Evolutionary conservation across 2,329 filamentous ascomycete genomes (phyloP).

Genomic region (Botryotinia narcissicola): DNA sequence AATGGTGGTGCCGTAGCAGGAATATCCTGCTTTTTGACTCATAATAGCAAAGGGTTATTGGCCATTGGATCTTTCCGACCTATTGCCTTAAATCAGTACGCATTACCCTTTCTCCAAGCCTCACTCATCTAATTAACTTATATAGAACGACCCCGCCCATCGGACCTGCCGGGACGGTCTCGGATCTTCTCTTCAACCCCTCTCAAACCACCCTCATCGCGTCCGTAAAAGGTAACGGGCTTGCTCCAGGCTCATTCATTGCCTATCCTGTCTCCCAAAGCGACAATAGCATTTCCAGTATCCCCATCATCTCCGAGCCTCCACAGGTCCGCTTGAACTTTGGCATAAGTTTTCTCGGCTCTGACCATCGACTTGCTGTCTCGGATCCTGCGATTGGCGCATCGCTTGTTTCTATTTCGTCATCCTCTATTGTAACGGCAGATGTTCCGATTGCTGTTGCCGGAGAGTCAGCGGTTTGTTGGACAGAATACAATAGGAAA

Average conservation of each 20-base stretch:
- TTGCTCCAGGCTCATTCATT: constrained; percentile 23
- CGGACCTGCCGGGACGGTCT: constrained; percentile 57
- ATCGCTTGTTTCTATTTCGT: constrained; percentile 21
- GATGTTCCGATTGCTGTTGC: constrained; percentile 18
- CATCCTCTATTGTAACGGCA: constrained; percentile 3
- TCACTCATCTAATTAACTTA: neutral
- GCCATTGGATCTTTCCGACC: constrained; percentile 45
- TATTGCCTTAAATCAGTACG: constrained; percentile 41
- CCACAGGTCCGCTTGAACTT: constrained; percentile 23
- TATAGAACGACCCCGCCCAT: constrained; percentile 53
- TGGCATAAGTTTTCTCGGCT: constrained; percentile 23
- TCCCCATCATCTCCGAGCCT: constrained; percentile 19
- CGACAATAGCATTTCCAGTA: constrained; percentile 17
- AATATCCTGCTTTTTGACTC: constrained; percentile 45
- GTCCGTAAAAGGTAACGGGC: constrained; percentile 58
- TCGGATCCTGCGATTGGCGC: constrained; percentile 25
- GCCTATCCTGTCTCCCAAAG: constrained; percentile 20
- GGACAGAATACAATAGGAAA: constrained; percentile 23
- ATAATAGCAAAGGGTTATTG: constrained; percentile 40
- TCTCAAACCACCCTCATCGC: constrained; percentile 52
- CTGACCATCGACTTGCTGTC: constrained; percentile 20
- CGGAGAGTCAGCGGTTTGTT: constrained; percentile 24
- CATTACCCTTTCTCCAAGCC: neutral
- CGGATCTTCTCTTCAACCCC: constrained; percentile 56
- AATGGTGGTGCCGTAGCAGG: constrained; percentile 46